These are phyloP conservation scores for Clausena lansium DNA, from an alignment of 345 rosid genomes.

Conservation along the genomic window DNA sequence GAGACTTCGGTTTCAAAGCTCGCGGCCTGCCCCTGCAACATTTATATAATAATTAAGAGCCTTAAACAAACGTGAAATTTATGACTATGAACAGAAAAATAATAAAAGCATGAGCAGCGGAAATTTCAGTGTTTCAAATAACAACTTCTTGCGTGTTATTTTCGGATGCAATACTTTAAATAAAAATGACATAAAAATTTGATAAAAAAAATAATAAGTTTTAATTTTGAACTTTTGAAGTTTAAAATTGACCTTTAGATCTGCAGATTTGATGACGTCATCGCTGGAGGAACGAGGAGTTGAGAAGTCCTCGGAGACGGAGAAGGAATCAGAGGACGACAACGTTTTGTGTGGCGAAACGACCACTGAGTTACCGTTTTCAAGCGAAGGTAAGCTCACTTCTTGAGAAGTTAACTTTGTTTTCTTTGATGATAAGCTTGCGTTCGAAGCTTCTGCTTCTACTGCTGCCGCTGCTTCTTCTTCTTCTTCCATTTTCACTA, in stretches of 20 bases:
- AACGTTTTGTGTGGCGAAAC: neutral
- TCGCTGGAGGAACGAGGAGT: neutral
- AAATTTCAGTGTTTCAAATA: neutral
- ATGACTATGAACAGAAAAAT: neutral
- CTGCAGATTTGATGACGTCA: conserved; percentile 5
- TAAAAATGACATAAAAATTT: too few species aligned
- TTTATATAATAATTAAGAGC: neutral
- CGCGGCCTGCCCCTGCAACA: conserved; percentile 41
- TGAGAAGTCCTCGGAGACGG: conserved; percentile 9
- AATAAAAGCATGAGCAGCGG: conserved; percentile 8
- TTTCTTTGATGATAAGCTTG: conserved; percentile 2
- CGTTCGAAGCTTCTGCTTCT: neutral
- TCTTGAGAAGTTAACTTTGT: conserved; percentile 1
- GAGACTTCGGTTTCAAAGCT: conserved; percentile 43
- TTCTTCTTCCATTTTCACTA: neutral
- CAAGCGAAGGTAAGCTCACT: neutral
- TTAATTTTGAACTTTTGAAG: neutral
- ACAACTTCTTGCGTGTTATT: neutral
- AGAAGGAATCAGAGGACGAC: neutral
- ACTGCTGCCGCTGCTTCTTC: neutral
- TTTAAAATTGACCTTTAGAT: conserved; percentile 6
- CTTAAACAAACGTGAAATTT: neutral
- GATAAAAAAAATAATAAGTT: neutral
- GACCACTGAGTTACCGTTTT: neutral
- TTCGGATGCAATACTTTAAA: neutral